These are phyloP conservation scores for Leucocoprinus leucothites DNA, from an alignment of 768 basidiomycete species.

Conservation along the genomic window DNA sequence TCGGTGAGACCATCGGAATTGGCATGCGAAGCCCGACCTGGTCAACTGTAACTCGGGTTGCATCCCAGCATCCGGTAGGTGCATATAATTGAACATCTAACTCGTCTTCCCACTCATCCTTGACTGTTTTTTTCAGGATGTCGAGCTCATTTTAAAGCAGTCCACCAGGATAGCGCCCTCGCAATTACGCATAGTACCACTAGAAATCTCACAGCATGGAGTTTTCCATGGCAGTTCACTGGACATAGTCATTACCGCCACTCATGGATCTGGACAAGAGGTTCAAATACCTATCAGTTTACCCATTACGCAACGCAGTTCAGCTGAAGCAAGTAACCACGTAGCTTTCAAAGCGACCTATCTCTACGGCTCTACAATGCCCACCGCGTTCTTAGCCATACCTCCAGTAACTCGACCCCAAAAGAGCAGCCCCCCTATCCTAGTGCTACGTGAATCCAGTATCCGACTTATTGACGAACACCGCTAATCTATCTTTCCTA, in stretches of 20 bases:
- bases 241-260: slow-evolving; percentile 36
- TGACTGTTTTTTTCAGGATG: slow-evolving; percentile 17
- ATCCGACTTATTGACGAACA: slow-evolving; percentile 4
- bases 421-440: slow-evolving; percentile 44
- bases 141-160: slow-evolving; percentile 26
- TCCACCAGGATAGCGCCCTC: slow-evolving; percentile 49
- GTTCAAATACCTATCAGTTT: slow-evolving; percentile 33
- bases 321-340: slow-evolving; percentile 21
- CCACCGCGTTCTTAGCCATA: slow-evolving; percentile 54
- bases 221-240: slow-evolving; percentile 31
- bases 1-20: slow-evolving; percentile 69
- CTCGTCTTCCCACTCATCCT: background rate
- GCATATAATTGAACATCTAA: too few relatives aligned
- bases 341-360: slow-evolving; percentile 53
- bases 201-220: slow-evolving; percentile 28
- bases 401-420: slow-evolving; percentile 41
- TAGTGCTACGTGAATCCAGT: slow-evolving; percentile 57
- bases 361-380: slow-evolving; percentile 50
- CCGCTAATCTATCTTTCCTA: slow-evolving; percentile 22
- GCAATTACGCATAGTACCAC: slow-evolving; percentile 60
- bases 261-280: slow-evolving; percentile 17
- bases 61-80: slow-evolving; percentile 1
- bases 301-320: slow-evolving; percentile 47
- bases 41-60: slow-evolving; percentile 45
- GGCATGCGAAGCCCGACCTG: slow-evolving; percentile 52